Conservation (phyloP, 1,139 yeast species). For the Nakaseomyces bracarensis region DNA sequence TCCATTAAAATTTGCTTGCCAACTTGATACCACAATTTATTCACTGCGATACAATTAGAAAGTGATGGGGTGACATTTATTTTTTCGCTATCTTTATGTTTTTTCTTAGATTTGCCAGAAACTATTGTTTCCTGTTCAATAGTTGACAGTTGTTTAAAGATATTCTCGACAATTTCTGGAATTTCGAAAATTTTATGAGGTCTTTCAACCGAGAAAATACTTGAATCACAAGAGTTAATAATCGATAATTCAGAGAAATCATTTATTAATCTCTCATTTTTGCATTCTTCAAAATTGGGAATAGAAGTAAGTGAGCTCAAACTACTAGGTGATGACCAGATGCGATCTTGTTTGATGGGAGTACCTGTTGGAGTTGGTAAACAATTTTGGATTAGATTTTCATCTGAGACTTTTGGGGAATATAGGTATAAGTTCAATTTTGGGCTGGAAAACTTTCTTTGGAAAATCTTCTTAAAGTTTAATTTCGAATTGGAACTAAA, state of each 20-base stretch:
- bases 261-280: slow-evolving; percentile 5
- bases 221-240: slow-evolving; percentile 8
- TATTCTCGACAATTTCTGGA: slow-evolving; percentile 66
- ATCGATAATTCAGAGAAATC: slow-evolving; percentile 13
- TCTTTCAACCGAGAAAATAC: neutral
- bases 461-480: slow-evolving; percentile 3
- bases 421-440: neutral
- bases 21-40: slow-evolving; percentile 53
- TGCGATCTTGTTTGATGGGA: neutral
- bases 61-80: slow-evolving; percentile 23
- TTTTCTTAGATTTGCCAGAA: neutral
- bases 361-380: slow-evolving; percentile 2
- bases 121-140: slow-evolving; percentile 40
- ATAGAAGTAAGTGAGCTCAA: neutral
- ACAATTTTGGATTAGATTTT: neutral
- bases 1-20: slow-evolving; percentile 48
- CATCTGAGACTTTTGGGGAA: neutral
- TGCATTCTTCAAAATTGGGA: neutral
- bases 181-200: slow-evolving; percentile 51
- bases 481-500: neutral
- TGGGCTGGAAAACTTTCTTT: neutral
- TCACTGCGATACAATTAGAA: slow-evolving; percentile 58
- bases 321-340: neutral
- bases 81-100: neutral
- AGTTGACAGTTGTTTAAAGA: slow-evolving; percentile 51